Evolutionary conservation across 805 yeast species (phyloP), one percentile per base, ranked within the genome.

Genomic region (Hanseniaspora singularis): DNA sequence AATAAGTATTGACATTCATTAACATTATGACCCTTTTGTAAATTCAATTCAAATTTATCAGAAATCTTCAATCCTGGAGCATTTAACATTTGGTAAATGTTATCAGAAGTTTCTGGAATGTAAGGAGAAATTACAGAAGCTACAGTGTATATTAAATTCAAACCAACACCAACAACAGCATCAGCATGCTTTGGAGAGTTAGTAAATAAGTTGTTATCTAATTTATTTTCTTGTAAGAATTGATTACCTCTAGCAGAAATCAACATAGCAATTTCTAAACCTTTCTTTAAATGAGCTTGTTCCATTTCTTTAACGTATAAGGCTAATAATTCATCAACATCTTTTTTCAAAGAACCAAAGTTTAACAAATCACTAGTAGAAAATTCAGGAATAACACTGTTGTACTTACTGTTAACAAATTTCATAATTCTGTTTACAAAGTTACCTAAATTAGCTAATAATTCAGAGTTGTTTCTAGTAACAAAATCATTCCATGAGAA

Each of bases 401-500:
- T 82, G 65, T 86, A 92, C 63, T 87, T 92, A 48, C 95, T 88
- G 61, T 73, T 77, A 44, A 79, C 86, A 61, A 87, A 92, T 64
- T 92, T 92, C 52, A 86, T 77, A 57, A 89, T 70, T 67, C 99
- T 81, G 71, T 92, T 92, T 50, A 87, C 96, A 59, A 87, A 86
- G 69, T 92, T 92, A 65, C 98, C 99, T 62, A 92, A 71, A 67
- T 92, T 92, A 44, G 97, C 96, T 64, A 92, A 72, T 59, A 92
- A 71, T 68, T 92, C 98, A 53, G 83, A 76, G 70, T 92, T 92
- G 65, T 92, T 92, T 65, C 87, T 82, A 40, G 94, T 73, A 54
- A 86, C 96, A 66, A 89, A 89, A 62, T 92, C 97, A 49, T 74
- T 74, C 99, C 99, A 92, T 3, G 97, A 87, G 67, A 92, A 92